Conservation (phyloP, 1,139 yeast genomes). For the Geotrichum bryndzae region DNA sequence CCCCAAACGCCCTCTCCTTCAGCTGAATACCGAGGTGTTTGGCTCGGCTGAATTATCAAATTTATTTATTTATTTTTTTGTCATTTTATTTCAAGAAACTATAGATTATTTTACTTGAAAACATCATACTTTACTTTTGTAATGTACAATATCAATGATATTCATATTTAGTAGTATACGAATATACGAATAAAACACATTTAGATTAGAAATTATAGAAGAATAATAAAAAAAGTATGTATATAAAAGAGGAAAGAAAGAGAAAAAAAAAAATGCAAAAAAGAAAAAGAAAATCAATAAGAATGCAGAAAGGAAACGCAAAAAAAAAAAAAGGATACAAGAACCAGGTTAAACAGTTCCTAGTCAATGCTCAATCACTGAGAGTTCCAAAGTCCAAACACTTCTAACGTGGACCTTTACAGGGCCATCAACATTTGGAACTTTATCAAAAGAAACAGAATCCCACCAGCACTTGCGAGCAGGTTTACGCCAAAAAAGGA, state of each 20-base stretch:
- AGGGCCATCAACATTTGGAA: constrained; percentile 36
- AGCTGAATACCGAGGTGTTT: background rate
- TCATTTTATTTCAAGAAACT: background rate
- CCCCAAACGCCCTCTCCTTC: background rate
- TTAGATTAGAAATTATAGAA: no score
- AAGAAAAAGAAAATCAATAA: background rate
- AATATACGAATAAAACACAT: background rate
- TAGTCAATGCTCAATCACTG: constrained; percentile 29
- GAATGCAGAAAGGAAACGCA: background rate
- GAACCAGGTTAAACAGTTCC: background rate
- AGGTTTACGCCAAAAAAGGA: constrained; percentile 95
- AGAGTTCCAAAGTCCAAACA: constrained; percentile 78
- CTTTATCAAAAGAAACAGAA: constrained; percentile 42
- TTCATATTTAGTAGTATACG: background rate
- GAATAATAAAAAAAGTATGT: no score
- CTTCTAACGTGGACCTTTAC: constrained; percentile 66
- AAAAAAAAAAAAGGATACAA: background rate
- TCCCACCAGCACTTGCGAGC: constrained; percentile 99
- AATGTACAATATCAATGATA: background rate
- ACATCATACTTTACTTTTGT: no score
- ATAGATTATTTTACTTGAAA: background rate
- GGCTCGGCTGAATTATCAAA: background rate
- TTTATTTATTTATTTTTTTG: background rate
- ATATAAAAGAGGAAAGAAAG: background rate
- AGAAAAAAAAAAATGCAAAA: background rate